These are phyloP conservation scores for Akanthomyces uredinophilus DNA, from an alignment of 2,329 filamentous ascomycete species.

Conservation along the genomic window DNA sequence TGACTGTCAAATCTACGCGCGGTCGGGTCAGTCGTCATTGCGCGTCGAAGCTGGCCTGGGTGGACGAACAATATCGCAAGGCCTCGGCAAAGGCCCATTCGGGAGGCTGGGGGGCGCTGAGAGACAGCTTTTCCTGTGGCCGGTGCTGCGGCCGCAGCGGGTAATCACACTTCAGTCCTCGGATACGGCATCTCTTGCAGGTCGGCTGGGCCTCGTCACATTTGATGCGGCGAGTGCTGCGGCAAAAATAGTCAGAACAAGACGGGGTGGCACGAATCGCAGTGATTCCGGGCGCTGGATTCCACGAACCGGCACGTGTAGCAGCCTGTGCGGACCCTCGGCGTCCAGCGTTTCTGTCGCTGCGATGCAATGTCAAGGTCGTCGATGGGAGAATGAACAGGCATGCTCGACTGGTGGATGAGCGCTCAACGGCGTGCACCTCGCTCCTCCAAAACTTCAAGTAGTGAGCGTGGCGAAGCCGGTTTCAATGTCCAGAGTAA, in stretches of 20 bases:
- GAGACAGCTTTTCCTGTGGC: not conserved
- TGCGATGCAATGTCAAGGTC: not conserved
- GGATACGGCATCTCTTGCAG: not conserved
- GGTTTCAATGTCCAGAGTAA: not conserved
- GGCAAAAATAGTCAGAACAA: not conserved
- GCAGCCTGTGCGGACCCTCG: not conserved
- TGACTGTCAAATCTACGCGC: not conserved
- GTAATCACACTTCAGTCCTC: not conserved
- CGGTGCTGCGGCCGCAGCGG: not conserved
- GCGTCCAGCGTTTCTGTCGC: conserved; percentile 6
- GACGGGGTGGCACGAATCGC: not conserved
- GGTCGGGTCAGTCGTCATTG: not conserved
- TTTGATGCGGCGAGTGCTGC: not conserved
- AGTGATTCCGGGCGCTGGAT: not conserved
- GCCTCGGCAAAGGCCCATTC: conserved; percentile 4
- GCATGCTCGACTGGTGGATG: not conserved
- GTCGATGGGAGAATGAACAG: not conserved
- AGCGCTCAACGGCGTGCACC: not conserved
- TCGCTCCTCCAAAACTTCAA: no score
- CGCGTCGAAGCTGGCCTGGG: not conserved
- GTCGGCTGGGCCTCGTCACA: conserved; percentile 1
- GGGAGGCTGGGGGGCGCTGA: not conserved
- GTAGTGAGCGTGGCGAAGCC: not conserved
- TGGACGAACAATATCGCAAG: not conserved
- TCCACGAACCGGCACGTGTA: not conserved